phyloP scores from a whole-genome alignment of 768 basidiomycete genomes.

The Tricholoma bakamatsutake region DNA sequence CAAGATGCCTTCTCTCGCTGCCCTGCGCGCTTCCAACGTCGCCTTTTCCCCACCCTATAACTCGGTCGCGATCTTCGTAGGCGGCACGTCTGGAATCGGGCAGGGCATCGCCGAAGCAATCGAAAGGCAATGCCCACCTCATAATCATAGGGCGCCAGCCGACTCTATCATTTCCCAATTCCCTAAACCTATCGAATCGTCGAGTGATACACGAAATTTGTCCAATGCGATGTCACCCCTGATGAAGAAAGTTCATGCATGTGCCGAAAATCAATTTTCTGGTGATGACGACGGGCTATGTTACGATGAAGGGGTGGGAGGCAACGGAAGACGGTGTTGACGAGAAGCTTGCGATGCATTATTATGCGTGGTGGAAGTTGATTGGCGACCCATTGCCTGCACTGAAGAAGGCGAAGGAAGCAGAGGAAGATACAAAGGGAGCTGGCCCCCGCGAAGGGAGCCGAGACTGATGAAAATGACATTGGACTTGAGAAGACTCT shows the following conservation, averaged over 20 bases:
- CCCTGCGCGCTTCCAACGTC: constrained; percentile 23
- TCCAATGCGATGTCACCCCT: constrained; percentile 44
- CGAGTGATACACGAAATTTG: constrained; percentile 34
- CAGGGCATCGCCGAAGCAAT: constrained; percentile 41
- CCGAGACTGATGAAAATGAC: constrained; percentile 38
- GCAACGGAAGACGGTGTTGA: constrained; percentile 43
- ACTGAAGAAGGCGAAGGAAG: constrained; percentile 36
- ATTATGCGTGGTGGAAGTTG: constrained; percentile 46
- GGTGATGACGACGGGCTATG: constrained; percentile 38
- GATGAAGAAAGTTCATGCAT: constrained; percentile 41
- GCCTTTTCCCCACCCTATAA: constrained; percentile 17
- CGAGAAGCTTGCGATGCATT: constrained; percentile 34
- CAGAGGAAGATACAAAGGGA: constrained; percentile 44
- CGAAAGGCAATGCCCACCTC: constrained; percentile 47
- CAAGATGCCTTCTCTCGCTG: constrained; percentile 1
- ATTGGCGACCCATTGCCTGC: constrained; percentile 39
- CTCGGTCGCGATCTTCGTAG: constrained; percentile 37
- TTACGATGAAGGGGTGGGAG: constrained; percentile 30
- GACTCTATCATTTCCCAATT: constrained; percentile 38
- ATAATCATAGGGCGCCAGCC: constrained; percentile 51
- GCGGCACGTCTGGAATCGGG: constrained; percentile 45
- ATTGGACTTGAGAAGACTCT: constrained; percentile 46
- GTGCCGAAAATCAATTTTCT: constrained; percentile 49
- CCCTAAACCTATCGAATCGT: constrained; percentile 27
- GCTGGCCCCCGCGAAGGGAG: constrained; percentile 28